Evolutionary conservation across 1,284 basidiomycete species (phyloP).

Genomic region (Pseudozyma thailandica): DNA sequence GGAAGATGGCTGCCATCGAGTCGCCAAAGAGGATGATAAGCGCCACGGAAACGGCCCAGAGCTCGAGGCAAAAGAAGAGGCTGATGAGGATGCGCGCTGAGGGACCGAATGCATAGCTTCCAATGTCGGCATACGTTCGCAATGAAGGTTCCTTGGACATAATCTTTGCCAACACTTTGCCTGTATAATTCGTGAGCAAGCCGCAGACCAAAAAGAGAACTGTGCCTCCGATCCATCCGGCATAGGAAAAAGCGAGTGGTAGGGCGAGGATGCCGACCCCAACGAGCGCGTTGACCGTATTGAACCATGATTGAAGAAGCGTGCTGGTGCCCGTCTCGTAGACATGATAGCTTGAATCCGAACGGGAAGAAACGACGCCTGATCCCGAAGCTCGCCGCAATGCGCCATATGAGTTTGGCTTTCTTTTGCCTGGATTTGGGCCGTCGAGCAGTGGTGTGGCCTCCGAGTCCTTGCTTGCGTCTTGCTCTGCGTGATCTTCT

Average conservation of each 20-base stretch:
- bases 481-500: slow-evolving; percentile 12
- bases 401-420: slow-evolving; percentile 18
- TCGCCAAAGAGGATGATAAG: slow-evolving; percentile 66
- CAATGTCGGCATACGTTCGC: slow-evolving; percentile 66
- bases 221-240: slow-evolving; percentile 58
- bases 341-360: slow-evolving; percentile 18
- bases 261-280: slow-evolving; percentile 65
- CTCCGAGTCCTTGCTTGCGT: slow-evolving; percentile 15
- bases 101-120: slow-evolving; percentile 64
- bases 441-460: slow-evolving; percentile 12
- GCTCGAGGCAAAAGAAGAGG: slow-evolving; percentile 64
- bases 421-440: slow-evolving; percentile 3
- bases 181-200: slow-evolving; percentile 63
- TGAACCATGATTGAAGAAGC: slow-evolving; percentile 66
- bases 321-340: slow-evolving; percentile 54
- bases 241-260: slow-evolving; percentile 62
- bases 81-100: slow-evolving; percentile 58
- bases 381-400: slow-evolving; percentile 20
- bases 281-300: slow-evolving; percentile 65
- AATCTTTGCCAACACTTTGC: slow-evolving; percentile 65
- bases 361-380: slow-evolving; percentile 12
- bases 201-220: slow-evolving; percentile 61
- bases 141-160: slow-evolving; percentile 60
- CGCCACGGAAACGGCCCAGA: slow-evolving; percentile 64
- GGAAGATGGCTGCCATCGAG: slow-evolving; percentile 53